Percentiles rank a stretch among this genome's conserved stretches.
phyloP scores from a whole-genome alignment of 2,329 filamentous ascomycete species.

The Trichoderma sp. region DNA sequence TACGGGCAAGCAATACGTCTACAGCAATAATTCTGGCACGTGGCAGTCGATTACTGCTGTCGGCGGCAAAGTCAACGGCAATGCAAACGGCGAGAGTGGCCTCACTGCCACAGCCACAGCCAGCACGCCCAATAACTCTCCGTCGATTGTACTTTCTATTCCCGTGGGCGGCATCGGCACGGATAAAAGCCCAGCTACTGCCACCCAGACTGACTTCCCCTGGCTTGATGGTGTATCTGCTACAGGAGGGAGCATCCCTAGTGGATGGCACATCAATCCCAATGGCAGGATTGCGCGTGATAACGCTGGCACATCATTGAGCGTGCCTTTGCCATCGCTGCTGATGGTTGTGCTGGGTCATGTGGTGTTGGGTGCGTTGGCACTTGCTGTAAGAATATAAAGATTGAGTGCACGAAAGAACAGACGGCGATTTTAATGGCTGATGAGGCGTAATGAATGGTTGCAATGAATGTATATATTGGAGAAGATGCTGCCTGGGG shows the following conservation, averaged over 20 bases:
- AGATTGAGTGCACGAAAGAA: not conserved
- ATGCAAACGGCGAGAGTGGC: slow-evolving; percentile 58
- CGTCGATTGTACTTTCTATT: slow-evolving; percentile 64
- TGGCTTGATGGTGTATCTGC: slow-evolving; percentile 64
- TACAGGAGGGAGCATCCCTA: slow-evolving; percentile 65
- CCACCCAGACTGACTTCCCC: slow-evolving; percentile 66
- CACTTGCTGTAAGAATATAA: slow-evolving; percentile 31
- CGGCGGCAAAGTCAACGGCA: slow-evolving; percentile 77
- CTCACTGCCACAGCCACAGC: slow-evolving; percentile 59
- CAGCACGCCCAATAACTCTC: slow-evolving; percentile 64
- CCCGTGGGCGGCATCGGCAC: slow-evolving; percentile 70
- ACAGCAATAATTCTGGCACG: slow-evolving; percentile 74
- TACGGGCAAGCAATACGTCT: slow-evolving; percentile 82
- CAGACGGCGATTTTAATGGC: not conserved
- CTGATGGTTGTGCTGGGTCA: slow-evolving; percentile 35
- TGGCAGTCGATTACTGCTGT: slow-evolving; percentile 82
- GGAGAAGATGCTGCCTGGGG: not conserved
- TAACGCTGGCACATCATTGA: slow-evolving; percentile 53
- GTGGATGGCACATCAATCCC: slow-evolving; percentile 78
- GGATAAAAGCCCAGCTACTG: slow-evolving; percentile 56
- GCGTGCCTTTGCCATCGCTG: slow-evolving; percentile 32
- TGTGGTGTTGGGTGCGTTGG: slow-evolving; percentile 36
- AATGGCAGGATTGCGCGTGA: slow-evolving; percentile 79
- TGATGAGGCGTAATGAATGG: slow-evolving; percentile 12
- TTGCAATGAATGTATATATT: slow-evolving; percentile 4